Conservation (phyloP, 768 basidiomycete species). For the Favolaschia claudopus region DNA sequence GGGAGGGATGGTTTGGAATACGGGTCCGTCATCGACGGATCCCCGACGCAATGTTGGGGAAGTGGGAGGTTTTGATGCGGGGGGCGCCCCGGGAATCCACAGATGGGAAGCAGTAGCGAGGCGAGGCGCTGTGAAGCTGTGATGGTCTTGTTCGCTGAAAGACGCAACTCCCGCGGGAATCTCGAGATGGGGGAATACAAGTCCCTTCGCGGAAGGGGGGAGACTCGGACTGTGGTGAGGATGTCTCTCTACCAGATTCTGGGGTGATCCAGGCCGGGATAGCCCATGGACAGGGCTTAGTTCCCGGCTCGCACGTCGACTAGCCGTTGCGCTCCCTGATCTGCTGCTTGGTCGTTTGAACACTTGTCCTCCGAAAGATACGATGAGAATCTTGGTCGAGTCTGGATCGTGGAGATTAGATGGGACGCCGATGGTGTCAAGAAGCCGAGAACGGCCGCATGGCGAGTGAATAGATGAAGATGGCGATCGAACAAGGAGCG, state of each 20-base stretch:
- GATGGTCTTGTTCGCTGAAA: slow-evolving; percentile 20
- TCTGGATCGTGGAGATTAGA: slow-evolving; percentile 51
- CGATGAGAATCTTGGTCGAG: slow-evolving; percentile 69
- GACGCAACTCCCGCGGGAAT: slow-evolving; percentile 1
- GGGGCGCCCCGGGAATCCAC: slow-evolving; percentile 66
- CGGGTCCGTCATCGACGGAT: slow-evolving; percentile 14
- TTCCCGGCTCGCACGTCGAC: slow-evolving; percentile 24
- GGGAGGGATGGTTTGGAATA: slow-evolving; percentile 43
- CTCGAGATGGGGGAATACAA: slow-evolving; percentile 10
- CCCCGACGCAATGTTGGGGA: slow-evolving; percentile 18
- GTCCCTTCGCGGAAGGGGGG: neutral
- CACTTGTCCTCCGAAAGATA: slow-evolving; percentile 84
- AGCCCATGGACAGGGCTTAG: neutral
- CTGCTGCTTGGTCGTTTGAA: slow-evolving; percentile 65
- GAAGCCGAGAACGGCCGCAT: slow-evolving; percentile 60
- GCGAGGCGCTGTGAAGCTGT: slow-evolving; percentile 32
- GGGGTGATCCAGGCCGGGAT: neutral
- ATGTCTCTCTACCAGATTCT: too few relatives aligned
- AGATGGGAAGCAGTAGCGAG: slow-evolving; percentile 63
- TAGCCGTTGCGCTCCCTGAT: slow-evolving; percentile 44
- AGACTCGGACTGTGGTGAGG: neutral
- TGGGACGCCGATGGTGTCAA: slow-evolving; percentile 68
- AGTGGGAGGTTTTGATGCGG: slow-evolving; percentile 47
- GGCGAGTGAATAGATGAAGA: slow-evolving; percentile 56
- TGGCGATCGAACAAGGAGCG: slow-evolving; percentile 75